Evolutionary conservation across 2,329 filamentous ascomycete species (phyloP).

Genomic region (Ophiognomonia clavigignenti-juglandacearum): DNA sequence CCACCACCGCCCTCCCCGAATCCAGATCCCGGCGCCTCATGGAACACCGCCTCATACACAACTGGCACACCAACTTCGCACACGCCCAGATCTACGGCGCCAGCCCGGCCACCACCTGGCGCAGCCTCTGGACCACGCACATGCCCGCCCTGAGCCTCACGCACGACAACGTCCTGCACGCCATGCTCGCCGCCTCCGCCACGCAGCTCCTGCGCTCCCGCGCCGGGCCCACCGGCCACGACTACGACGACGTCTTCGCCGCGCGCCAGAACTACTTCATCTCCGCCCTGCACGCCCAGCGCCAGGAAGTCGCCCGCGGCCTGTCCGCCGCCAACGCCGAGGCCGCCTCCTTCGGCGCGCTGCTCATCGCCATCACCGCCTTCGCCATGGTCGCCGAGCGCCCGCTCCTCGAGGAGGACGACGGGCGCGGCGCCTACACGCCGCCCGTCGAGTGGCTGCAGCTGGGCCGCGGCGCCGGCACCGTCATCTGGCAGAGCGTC

Average conservation of each 20-base stretch:
- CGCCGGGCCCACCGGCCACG: too few species aligned
- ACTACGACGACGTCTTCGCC: constrained; percentile 18
- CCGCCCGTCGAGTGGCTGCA: constrained; percentile 24
- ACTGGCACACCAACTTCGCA: constrained; percentile 18
- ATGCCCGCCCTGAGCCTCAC: constrained; percentile 19
- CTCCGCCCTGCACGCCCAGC: constrained; percentile 22
- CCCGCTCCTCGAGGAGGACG: too few species aligned
- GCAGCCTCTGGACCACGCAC: constrained; percentile 17
- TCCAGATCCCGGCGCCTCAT: constrained; percentile 20
- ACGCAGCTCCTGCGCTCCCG: constrained; percentile 19
- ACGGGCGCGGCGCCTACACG: constrained; percentile 19
- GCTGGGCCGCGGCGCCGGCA: constrained; percentile 22
- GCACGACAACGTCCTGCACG: constrained; percentile 22
- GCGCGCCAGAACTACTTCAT: constrained; percentile 24
- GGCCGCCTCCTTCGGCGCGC: constrained; percentile 20
- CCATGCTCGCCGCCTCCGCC: constrained; percentile 21
- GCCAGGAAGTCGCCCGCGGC: constrained; percentile 19
- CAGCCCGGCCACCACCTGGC: constrained; percentile 18
- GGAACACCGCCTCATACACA: constrained; percentile 25
- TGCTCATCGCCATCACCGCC: constrained; percentile 22
- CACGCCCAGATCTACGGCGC: constrained; percentile 17
- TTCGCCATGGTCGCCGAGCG: constrained; percentile 24
- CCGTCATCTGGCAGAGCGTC: constrained; percentile 23
- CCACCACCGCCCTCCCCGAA: constrained; percentile 22
- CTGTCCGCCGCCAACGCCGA: constrained; percentile 22